Evolutionary conservation across 345 rosid genomes (phyloP).

Genomic region (Cardiospermum halicacabum): DNA sequence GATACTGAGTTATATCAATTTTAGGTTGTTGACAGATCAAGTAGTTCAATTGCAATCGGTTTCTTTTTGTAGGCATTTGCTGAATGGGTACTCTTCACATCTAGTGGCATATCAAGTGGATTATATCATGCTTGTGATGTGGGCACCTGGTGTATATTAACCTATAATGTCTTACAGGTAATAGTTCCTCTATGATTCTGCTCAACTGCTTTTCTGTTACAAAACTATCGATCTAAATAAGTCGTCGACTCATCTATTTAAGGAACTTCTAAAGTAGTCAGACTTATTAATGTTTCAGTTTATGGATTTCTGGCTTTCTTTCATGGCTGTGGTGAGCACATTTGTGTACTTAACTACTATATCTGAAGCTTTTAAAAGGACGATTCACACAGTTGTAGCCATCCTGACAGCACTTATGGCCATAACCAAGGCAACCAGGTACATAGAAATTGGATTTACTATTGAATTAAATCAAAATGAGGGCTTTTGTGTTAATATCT

Average conservation of each 20-base stretch:
- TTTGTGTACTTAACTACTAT: slow-evolving; percentile 71
- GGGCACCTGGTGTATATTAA: slow-evolving; percentile 86
- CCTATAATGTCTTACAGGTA: slow-evolving; percentile 81
- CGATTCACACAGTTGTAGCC: slow-evolving; percentile 75
- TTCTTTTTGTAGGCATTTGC: slow-evolving; percentile 64
- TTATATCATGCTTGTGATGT: slow-evolving; percentile 96
- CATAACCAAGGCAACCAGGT: slow-evolving; percentile 94
- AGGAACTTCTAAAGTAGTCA: slow-evolving; percentile 12
- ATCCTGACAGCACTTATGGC: slow-evolving; percentile 92
- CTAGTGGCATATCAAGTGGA: slow-evolving; percentile 89
- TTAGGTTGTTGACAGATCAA: neutral
- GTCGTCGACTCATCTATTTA: neutral
- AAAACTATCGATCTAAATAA: too few species aligned
- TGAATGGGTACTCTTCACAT: slow-evolving; percentile 92
- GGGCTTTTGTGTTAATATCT: neutral
- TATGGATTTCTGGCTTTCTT: slow-evolving; percentile 99
- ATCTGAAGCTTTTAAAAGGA: slow-evolving; percentile 67
- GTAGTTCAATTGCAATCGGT: slow-evolving; percentile 11
- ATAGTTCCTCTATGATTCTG: slow-evolving; percentile 3
- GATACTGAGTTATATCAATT: neutral
- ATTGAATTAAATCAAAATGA: slow-evolving; percentile 17
- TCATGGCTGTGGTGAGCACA: slow-evolving; percentile 95
- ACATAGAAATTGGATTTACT: slow-evolving; percentile 14
- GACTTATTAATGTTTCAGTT: slow-evolving; percentile 52
- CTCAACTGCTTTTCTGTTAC: neutral